These are phyloP conservation scores for Sporothrix pallida DNA, from an alignment of 2,329 filamentous ascomycete genomes.

Conservation along the genomic window DNA sequence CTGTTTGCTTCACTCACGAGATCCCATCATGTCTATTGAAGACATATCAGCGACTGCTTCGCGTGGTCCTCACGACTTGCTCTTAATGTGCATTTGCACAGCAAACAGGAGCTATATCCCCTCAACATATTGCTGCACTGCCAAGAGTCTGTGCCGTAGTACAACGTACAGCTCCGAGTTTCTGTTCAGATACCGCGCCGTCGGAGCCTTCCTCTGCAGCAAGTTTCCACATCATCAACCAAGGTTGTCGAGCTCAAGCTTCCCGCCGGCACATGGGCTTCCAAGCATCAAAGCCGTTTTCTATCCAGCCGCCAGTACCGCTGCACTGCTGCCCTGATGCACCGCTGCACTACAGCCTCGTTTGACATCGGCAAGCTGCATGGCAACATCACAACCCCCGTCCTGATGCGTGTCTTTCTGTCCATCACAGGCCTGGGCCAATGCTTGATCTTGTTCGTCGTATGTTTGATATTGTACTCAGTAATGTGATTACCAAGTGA, in stretches of 20 bases:
- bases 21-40: too few relatives aligned
- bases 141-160: not conserved
- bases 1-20: not conserved
- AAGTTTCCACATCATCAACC: constrained; percentile 3
- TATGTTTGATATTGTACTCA: not conserved
- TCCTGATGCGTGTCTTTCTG: not conserved
- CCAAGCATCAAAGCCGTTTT: too few relatives aligned
- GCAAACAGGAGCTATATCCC: not conserved
- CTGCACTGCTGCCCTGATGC: not conserved
- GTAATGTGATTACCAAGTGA: not conserved
- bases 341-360: not conserved
- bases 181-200: too few relatives aligned
- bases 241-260: not conserved
- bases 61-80: not conserved
- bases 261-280: too few relatives aligned
- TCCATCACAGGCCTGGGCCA: not conserved
- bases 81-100: not conserved
- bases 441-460: not conserved
- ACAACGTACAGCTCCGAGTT: not conserved
- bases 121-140: not conserved
- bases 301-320: not conserved
- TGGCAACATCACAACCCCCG: not conserved
- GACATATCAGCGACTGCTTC: too few relatives aligned
- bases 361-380: not conserved
- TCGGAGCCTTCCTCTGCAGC: not conserved